A percentile compares a stretch with the other conserved stretches of the same genome.
Conservation (phyloP, 208 protist species). For the Zelonia costaricensis region DNA sequence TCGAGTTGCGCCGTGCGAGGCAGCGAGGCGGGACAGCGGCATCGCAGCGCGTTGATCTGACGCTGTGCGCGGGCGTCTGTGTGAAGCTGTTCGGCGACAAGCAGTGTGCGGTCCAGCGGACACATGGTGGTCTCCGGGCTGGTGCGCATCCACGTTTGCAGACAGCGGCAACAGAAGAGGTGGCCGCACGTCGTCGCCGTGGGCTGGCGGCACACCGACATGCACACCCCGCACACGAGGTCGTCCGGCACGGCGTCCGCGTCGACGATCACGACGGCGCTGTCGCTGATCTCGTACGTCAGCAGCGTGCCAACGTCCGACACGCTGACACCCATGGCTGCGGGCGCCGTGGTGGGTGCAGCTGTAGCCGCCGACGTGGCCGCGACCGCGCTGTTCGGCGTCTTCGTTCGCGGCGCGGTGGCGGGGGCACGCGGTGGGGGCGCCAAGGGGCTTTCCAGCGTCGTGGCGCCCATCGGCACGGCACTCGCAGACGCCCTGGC, state of each 20-base stretch:
- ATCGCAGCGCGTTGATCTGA: constrained; percentile 11
- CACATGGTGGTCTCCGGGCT: constrained; percentile 1
- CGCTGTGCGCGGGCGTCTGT: constrained; percentile 16
- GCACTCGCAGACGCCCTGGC: too few relatives aligned
- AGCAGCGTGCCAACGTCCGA: constrained; percentile 7
- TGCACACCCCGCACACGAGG: constrained; percentile 15
- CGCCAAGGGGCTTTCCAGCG: too few relatives aligned
- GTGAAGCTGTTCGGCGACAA: constrained; percentile 3
- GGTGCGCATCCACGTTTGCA: constrained; percentile 7
- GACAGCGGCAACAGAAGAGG: constrained; percentile 15
- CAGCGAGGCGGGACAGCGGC: constrained; percentile 11
- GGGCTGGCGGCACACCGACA: constrained; percentile 8
- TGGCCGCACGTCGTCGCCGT: constrained; percentile 13
- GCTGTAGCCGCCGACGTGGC: neutral
- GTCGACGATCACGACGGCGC: constrained; percentile 9
- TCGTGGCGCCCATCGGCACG: too few relatives aligned
- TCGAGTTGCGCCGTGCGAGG: neutral
- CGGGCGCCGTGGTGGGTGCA: neutral
- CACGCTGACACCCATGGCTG: neutral
- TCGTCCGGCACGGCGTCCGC: neutral
- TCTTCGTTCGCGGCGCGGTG: too few relatives aligned
- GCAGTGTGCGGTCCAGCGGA: constrained; percentile 7
- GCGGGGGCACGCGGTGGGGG: too few relatives aligned
- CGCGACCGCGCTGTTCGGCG: neutral
- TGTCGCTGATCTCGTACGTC: constrained; percentile 7